Evolutionary conservation across 306 rosid genomes (phyloP).

Genomic region (Argentina anserina): DNA sequence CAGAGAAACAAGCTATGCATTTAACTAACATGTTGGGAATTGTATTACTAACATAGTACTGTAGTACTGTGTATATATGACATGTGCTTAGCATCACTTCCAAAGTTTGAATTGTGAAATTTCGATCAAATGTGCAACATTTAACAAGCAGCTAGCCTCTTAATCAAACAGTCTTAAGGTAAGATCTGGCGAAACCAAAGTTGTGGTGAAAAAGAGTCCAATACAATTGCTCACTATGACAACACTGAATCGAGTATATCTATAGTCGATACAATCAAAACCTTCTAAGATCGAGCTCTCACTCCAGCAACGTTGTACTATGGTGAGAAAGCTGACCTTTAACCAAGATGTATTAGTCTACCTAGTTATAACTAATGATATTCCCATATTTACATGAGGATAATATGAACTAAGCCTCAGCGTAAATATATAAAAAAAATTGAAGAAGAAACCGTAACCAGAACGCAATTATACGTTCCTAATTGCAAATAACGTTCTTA

Average conservation of each 20-base stretch:
- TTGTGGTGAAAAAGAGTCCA: background rate
- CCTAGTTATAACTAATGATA: too few species aligned
- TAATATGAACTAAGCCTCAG: too few species aligned
- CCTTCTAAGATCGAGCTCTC: background rate
- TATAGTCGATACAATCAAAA: background rate
- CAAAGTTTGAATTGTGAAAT: background rate
- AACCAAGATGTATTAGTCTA: background rate
- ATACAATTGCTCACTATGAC: background rate
- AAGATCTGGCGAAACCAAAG: background rate
- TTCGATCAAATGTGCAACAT: background rate
- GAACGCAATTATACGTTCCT: too few species aligned
- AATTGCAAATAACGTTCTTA: too few species aligned
- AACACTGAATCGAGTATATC: background rate
- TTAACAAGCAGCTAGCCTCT: background rate
- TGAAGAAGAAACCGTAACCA: too few species aligned
- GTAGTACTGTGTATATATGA: background rate
- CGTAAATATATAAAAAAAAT: too few species aligned
- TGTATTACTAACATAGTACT: background rate
- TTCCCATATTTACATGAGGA: too few species aligned
- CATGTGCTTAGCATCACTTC: background rate
- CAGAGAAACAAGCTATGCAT: conserved; percentile 8
- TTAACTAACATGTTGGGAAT: background rate
- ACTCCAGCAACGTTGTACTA: background rate
- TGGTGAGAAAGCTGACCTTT: background rate
- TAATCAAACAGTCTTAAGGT: background rate